Evolutionary conservation across 805 yeast species (phyloP).

Genomic region (Pichia kluyveri): DNA sequence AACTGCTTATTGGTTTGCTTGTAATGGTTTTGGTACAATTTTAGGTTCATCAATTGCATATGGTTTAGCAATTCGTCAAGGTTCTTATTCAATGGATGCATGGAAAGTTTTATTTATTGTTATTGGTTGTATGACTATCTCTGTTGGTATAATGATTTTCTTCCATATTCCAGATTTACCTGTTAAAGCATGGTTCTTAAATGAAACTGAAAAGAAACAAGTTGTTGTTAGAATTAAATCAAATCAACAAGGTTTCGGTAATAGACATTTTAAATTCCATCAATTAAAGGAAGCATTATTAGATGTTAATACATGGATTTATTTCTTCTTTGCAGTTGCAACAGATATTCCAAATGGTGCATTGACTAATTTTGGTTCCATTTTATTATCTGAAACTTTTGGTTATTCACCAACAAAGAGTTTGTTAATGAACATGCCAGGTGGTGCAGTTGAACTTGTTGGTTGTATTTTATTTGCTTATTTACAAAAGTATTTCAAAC

Average conservation of each 20-base stretch:
- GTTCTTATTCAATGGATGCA: constrained; percentile 15
- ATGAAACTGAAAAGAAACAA: constrained; percentile 29
- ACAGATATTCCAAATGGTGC: constrained; percentile 28
- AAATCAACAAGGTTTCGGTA: constrained; percentile 29
- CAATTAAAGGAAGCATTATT: constrained; percentile 22
- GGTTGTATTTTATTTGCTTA: constrained; percentile 26
- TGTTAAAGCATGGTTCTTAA: constrained; percentile 26
- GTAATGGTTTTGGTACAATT: constrained; percentile 24
- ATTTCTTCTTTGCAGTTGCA: constrained; percentile 22
- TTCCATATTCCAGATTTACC: constrained; percentile 27
- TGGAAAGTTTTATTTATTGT: constrained; percentile 29
- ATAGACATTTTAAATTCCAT: constrained; percentile 18
- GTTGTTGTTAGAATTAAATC: constrained; percentile 24
- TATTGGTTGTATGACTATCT: constrained; percentile 26
- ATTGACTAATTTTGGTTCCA: constrained; percentile 38
- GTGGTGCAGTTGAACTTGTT: constrained; percentile 24
- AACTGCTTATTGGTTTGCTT: constrained; percentile 23
- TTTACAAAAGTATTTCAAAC: constrained; percentile 17
- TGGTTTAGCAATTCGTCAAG: constrained; percentile 22
- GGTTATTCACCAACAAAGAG: constrained; percentile 22
- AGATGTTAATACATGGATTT: constrained; percentile 34
- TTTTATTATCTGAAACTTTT: constrained; percentile 23
- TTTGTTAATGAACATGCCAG: constrained; percentile 20
- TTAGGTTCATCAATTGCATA: constrained; percentile 26
- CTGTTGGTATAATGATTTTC: constrained; percentile 23